Conservation (phyloP, 2,329 filamentous ascomycete genomes). For the Polytolypa hystricis region DNA sequence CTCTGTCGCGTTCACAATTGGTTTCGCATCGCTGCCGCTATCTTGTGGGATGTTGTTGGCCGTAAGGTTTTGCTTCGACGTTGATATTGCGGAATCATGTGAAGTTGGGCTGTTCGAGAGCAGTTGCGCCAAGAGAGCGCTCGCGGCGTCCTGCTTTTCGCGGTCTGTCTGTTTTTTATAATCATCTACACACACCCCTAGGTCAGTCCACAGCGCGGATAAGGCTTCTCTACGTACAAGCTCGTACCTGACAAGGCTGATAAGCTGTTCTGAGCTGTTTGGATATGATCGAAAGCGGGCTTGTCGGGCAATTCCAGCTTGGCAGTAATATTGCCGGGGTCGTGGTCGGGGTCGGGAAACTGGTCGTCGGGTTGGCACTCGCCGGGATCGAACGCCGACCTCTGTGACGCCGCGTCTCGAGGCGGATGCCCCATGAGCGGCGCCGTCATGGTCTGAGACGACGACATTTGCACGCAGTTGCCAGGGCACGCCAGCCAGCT, state of each 20-base stretch:
- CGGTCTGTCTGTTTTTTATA: constrained; percentile 20
- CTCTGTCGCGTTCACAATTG: constrained; percentile 9
- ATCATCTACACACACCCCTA: constrained; percentile 11
- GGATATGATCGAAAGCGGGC: constrained; percentile 16
- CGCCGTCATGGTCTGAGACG: constrained; percentile 38
- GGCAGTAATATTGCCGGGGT: constrained; percentile 17
- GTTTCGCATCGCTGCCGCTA: not conserved
- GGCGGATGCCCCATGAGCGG: constrained; percentile 35
- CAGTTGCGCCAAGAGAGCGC: constrained; percentile 31
- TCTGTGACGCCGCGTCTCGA: constrained; percentile 31
- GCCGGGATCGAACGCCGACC: constrained; percentile 31
- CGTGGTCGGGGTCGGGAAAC: constrained; percentile 16
- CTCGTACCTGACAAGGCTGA: constrained; percentile 15
- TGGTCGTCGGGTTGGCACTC: constrained; percentile 16
- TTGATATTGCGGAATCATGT: not conserved
- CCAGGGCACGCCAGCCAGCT: constrained; percentile 11
- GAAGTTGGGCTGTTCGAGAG: constrained; percentile 24
- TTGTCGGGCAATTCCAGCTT: constrained; percentile 21
- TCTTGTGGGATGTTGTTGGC: not conserved
- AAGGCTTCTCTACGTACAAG: not conserved
- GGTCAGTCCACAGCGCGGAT: no score
- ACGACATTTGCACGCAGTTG: constrained; percentile 32
- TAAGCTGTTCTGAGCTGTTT: constrained; percentile 23
- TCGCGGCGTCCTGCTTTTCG: constrained; percentile 31
- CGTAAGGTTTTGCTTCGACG: not conserved